A percentile compares a stretch with the other conserved stretches of the same genome.
phyloP scores from a whole-genome alignment of 176 grass and related monocot genomes.

The Elaeis guineensis region DNA sequence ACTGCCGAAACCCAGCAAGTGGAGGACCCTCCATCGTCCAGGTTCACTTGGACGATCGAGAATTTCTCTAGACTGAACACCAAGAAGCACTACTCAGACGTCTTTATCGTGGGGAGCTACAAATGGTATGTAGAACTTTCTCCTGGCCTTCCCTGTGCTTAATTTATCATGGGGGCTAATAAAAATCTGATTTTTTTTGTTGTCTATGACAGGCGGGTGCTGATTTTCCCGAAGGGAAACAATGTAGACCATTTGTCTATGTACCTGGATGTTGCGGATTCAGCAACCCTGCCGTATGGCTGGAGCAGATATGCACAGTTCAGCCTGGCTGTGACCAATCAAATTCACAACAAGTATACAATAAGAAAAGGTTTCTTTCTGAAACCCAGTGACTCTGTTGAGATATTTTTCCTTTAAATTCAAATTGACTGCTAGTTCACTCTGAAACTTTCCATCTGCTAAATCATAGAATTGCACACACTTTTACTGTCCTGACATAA shows the following conservation, averaged over 20 bases:
- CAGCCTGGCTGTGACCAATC: constrained; percentile 77
- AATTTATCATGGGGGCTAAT: not conserved
- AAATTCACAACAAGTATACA: constrained; percentile 86
- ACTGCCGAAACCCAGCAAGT: constrained; percentile 70
- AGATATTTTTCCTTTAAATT: too few species aligned
- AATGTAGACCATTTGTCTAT: constrained; percentile 95
- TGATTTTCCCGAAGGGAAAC: constrained; percentile 97
- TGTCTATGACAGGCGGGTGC: constrained; percentile 60
- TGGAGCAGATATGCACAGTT: constrained; percentile 99
- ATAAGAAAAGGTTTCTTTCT: constrained; percentile 85
- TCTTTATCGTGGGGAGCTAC: constrained; percentile 76
- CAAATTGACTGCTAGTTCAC: too few species aligned
- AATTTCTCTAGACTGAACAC: constrained; percentile 71
- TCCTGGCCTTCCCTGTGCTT: too few species aligned
- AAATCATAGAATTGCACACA: too few species aligned
- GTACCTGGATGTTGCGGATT: constrained; percentile 98
- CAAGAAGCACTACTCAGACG: constrained; percentile 92
- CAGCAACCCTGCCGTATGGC: constrained; percentile 73
- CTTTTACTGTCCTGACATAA: too few species aligned
- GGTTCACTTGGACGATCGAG: constrained; percentile 94
- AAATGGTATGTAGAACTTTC: constrained; percentile 53
- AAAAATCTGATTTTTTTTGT: not conserved
- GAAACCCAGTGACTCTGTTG: not conserved
- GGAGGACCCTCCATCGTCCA: constrained; percentile 79
- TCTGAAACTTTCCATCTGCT: too few species aligned